Conservation (phyloP, 1,284 basidiomycete species). For the Albatrellus sp. region DNA sequence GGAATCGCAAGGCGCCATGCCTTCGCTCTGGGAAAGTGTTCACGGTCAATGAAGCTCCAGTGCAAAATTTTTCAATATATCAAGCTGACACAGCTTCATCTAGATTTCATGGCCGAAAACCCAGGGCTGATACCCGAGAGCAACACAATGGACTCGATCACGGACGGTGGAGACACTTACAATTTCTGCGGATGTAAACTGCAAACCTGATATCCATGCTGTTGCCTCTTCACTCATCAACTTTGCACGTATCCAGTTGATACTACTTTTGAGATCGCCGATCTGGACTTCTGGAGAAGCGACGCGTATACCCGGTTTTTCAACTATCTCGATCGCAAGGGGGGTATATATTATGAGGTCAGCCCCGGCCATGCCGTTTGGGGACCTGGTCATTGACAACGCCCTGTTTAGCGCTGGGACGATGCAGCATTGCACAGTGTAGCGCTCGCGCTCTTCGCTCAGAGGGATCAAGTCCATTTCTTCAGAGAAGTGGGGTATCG, state of each 20-base stretch:
- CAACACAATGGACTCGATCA: slow-evolving; percentile 56
- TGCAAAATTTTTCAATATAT: no score
- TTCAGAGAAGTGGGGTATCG: slow-evolving; percentile 30
- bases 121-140: slow-evolving; percentile 43
- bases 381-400: neutral
- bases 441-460: slow-evolving; percentile 50
- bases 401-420: slow-evolving; percentile 38
- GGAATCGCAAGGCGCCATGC: no score
- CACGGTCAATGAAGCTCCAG: no score
- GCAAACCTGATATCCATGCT: neutral
- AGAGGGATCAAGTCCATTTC: slow-evolving; percentile 56
- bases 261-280: slow-evolving; percentile 65
- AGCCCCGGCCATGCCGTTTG: neutral
- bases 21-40: no score
- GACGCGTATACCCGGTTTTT: slow-evolving; percentile 63
- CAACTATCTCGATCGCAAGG: slow-evolving; percentile 49
- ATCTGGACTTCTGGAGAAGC: slow-evolving; percentile 52
- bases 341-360: slow-evolving; percentile 67
- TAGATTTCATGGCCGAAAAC: slow-evolving; percentile 50
- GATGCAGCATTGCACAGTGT: slow-evolving; percentile 70
- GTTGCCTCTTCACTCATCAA: neutral
- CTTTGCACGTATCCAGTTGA: slow-evolving; percentile 31
- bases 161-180: slow-evolving; percentile 50
- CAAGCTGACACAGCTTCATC: no score
- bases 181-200: slow-evolving; percentile 60